Evolutionary conservation across 371 early-diverging fungal genomes (phyloP).

Genomic region (Mucor ambiguus): DNA sequence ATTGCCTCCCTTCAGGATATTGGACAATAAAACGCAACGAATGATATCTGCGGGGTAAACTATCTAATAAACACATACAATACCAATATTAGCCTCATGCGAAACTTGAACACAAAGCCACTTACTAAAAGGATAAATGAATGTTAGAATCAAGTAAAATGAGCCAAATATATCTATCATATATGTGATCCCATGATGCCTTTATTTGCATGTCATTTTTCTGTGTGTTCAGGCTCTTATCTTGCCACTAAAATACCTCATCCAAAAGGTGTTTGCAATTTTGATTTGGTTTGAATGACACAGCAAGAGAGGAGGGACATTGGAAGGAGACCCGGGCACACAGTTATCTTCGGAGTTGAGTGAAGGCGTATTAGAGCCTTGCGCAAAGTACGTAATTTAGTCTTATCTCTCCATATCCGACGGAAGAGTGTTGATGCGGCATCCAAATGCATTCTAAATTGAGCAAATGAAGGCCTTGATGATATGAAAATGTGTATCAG

Average conservation of each 20-base stretch:
- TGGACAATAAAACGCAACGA: slow-evolving; percentile 4
- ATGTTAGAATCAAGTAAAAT: slow-evolving; percentile 4
- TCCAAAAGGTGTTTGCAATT: background rate
- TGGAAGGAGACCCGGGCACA: background rate
- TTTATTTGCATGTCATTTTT: background rate
- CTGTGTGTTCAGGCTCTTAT: background rate
- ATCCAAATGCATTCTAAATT: slow-evolving; percentile 14
- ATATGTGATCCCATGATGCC: background rate
- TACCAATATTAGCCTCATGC: background rate
- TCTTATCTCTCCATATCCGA: slow-evolving; percentile 28
- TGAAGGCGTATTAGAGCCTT: background rate
- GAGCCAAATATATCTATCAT: slow-evolving; percentile 1
- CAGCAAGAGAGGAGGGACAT: background rate
- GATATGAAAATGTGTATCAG: slow-evolving; percentile 8
- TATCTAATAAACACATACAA: background rate
- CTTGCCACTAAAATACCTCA: background rate
- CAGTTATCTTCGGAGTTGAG: slow-evolving; percentile 2
- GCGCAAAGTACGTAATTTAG: slow-evolving; percentile 16
- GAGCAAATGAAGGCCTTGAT: background rate
- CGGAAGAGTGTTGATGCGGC: slow-evolving; percentile 10
- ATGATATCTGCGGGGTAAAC: slow-evolving; percentile 1
- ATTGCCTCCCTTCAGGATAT: background rate
- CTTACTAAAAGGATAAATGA: background rate
- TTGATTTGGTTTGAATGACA: background rate
- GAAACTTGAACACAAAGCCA: background rate